phyloP scores from a whole-genome alignment of 1,284 basidiomycete species.

The Termitomyces sp. region DNA sequence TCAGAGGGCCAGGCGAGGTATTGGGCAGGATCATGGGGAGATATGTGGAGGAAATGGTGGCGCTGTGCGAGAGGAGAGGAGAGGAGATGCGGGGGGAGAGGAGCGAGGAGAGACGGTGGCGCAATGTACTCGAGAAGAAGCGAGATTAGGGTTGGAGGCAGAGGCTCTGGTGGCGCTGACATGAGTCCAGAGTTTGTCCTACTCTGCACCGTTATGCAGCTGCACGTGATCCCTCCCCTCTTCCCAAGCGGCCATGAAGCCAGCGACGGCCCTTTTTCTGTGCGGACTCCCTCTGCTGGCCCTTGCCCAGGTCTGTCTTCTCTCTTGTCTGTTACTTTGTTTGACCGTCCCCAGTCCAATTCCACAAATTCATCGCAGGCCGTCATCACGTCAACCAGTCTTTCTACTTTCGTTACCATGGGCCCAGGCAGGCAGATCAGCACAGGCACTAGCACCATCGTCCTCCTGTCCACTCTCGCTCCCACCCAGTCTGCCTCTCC shows the following conservation, averaged over 20 bases:
- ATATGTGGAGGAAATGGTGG: conserved; percentile 58
- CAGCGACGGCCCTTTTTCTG: conserved; percentile 5
- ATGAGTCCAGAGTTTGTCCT: background rate
- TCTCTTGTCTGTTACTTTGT: background rate
- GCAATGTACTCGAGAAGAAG: conserved; percentile 54
- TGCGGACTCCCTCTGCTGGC: conserved; percentile 6
- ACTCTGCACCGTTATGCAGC: no score
- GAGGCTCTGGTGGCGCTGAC: conserved; percentile 14
- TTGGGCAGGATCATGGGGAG: conserved; percentile 40
- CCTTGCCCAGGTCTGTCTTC: conserved; percentile 9
- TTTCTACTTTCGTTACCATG: conserved; percentile 28
- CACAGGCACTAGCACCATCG: conserved; percentile 33
- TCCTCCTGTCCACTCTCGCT: conserved; percentile 38
- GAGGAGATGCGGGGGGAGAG: conserved; percentile 56
- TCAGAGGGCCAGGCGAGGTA: conserved; percentile 64
- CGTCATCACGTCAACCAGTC: conserved; percentile 31
- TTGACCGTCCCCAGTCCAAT: conserved; percentile 3
- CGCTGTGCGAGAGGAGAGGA: conserved; percentile 56
- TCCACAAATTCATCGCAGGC: conserved; percentile 20
- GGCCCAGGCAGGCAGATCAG: conserved; percentile 32
- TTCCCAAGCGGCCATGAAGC: conserved; percentile 8
- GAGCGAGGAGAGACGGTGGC: conserved; percentile 43
- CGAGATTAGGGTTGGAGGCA: conserved; percentile 35
- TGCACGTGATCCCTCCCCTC: conserved; percentile 9
- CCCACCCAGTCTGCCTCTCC: conserved; percentile 19